Evolutionary conservation across 2,329 filamentous ascomycete genomes (phyloP).

Genomic region (Trichophyton verrucosum): DNA sequence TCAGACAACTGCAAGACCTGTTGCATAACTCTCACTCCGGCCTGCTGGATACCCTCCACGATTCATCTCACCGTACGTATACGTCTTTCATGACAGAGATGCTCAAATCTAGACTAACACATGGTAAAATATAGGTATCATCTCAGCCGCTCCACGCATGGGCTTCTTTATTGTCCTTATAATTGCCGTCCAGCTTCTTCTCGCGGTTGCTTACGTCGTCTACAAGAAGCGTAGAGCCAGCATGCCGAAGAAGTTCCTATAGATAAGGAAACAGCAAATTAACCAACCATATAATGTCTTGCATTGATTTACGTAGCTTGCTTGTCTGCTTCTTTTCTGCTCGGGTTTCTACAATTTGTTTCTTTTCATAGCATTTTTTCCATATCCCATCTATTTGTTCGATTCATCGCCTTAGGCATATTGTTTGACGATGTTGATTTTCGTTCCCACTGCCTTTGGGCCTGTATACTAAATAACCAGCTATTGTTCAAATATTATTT

Average conservation of each 20-base stretch:
- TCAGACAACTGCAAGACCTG: conserved; percentile 42
- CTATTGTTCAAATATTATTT: background rate
- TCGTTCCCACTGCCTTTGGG: background rate
- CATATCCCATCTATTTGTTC: background rate
- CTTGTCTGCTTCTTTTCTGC: background rate
- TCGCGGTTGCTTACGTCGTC: conserved; percentile 55
- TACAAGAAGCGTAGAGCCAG: conserved; percentile 69
- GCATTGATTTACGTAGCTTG: conserved; percentile 1
- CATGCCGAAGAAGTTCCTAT: conserved; percentile 88
- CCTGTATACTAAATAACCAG: background rate
- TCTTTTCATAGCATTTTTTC: background rate
- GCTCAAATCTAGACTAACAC: conserved; percentile 13
- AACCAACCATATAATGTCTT: background rate
- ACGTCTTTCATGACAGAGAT: background rate
- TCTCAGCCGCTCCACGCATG: conserved; percentile 44
- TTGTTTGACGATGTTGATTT: background rate
- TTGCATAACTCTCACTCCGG: conserved; percentile 43
- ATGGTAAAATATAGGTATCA: conserved; percentile 33
- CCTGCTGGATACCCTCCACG: conserved; percentile 41
- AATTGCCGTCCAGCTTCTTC: conserved; percentile 59
- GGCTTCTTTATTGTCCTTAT: conserved; percentile 56
- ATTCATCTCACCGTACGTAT: conserved; percentile 38
- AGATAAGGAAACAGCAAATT: conserved; percentile 15
- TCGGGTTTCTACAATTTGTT: background rate
- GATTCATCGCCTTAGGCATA: background rate